phyloP scores from a whole-genome alignment of 176 grass and related monocot genomes.

The Juncus inflexus region DNA sequence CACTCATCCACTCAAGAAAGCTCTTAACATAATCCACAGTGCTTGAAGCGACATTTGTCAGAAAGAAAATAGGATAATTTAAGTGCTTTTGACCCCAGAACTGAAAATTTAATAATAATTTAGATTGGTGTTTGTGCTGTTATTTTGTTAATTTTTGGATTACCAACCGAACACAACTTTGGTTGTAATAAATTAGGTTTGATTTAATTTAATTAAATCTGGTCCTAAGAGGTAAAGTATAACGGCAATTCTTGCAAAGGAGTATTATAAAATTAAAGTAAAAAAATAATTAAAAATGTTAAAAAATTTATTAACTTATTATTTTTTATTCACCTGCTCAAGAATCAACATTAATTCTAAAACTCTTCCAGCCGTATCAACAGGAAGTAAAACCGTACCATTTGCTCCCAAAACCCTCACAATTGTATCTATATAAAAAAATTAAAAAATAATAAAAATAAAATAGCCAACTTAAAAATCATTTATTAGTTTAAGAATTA shows the following conservation, averaged over 20 bases:
- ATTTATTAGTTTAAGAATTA: too few species aligned
- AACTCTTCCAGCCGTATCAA: constrained; percentile 92
- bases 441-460: constrained; percentile 14
- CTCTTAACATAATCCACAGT: constrained; percentile 93
- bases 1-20: constrained; percentile 99
- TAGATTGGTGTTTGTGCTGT: too few species aligned
- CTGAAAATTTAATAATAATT: constrained; percentile 41
- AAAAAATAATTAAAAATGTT: too few species aligned
- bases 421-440: constrained; percentile 61
- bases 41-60: constrained; percentile 91
- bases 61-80: constrained; percentile 80
- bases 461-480: too few species aligned
- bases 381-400: constrained; percentile 79
- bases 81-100: constrained; percentile 71
- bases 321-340: constrained; percentile 54
- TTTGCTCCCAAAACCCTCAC: constrained; percentile 59
- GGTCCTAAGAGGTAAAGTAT: too few species aligned
- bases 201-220: too few species aligned
- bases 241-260: too few species aligned
- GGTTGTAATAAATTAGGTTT: too few species aligned
- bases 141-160: too few species aligned
- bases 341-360: constrained; percentile 89
- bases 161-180: too few species aligned
- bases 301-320: too few species aligned
- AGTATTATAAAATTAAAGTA: too few species aligned